Conservation (phyloP, 495 filamentous ascomycete genomes). For the Letharia columbiana region DNA sequence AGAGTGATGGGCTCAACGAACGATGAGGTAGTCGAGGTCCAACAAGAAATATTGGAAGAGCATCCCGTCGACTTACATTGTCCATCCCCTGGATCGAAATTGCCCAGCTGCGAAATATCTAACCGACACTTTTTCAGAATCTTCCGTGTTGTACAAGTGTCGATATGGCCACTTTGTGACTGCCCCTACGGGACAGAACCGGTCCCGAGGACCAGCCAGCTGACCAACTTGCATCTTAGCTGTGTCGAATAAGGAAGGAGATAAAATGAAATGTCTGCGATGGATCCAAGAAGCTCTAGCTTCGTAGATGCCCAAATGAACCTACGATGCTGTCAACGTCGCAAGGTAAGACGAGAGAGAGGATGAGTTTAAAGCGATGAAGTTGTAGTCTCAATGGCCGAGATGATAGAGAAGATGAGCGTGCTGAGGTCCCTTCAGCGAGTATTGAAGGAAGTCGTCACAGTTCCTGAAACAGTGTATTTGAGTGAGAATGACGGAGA, state of each 20-base stretch:
- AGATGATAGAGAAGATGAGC: neutral
- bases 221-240: conserved; percentile 16
- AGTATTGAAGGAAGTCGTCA: neutral
- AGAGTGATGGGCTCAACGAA: neutral
- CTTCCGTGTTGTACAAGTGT: conserved; percentile 39
- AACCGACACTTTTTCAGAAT: conserved; percentile 41
- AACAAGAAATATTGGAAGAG: neutral
- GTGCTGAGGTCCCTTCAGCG: neutral
- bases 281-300: neutral
- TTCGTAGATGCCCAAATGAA: neutral
- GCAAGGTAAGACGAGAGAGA: neutral
- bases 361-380: neutral
- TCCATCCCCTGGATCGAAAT: conserved; percentile 56
- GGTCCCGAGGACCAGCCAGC: conserved; percentile 27
- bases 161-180: conserved; percentile 53
- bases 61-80: conserved; percentile 51
- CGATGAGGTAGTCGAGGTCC: neutral
- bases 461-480: neutral
- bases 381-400: neutral
- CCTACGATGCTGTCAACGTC: neutral
- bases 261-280: neutral
- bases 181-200: conserved; percentile 53
- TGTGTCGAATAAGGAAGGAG: neutral
- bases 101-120: conserved; percentile 49
- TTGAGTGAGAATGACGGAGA: neutral